Base-by-base conservation (phyloP, 2,329 filamentous ascomycete genomes). In the Penicillium hesseltinei region DNA sequence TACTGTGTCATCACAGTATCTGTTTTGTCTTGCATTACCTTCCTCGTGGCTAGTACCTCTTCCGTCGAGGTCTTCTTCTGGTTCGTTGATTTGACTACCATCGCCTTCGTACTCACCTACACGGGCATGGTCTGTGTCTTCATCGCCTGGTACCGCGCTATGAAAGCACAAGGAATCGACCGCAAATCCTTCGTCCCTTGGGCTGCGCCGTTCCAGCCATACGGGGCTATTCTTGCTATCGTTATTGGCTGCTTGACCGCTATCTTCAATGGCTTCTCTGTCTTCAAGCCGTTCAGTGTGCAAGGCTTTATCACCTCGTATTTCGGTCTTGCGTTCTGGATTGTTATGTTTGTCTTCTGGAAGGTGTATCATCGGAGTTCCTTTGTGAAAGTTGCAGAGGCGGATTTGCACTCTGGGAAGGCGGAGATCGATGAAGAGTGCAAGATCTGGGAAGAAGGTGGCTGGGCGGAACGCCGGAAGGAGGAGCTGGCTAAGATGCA, bases 71-170 rank as follows among this genome's bases (percentile, higher is more conserved):
- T 91, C 1, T 80, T 91, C 63, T 82, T 80, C 57, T 91, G 88
- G 88, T 85, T 91, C 62, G 82, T 89, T 39, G 86, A 83, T 49
- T 74, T 90, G 61, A 79, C 75, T 2, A 71, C 73, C 58, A 66
- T 66, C 46, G 67, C 65, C 27, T 61, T 70, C 5, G 62, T 70
- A 2, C 60, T 69, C 15, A 70, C 68, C 21, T 91, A 87, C 73
- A 81, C 80, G 27, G 82, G 84, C 62, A 88, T 90, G 73, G 84
- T 84, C 67, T 79, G 85, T 36, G 86, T 88, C 0, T 92, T 90
- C 70, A 73, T 92, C 44, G 83, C 81, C 62, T 93, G 90, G 74
- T 80, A 88, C 71, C 84, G 85, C 21, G 89, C 89, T 0, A 80
- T 89, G 50, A 76, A 81, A 31, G 87, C 81, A 0, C 89, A 92